These are phyloP conservation scores for Eutrema heterophyllum DNA, from an alignment of 345 rosid species.

Conservation along the genomic window DNA sequence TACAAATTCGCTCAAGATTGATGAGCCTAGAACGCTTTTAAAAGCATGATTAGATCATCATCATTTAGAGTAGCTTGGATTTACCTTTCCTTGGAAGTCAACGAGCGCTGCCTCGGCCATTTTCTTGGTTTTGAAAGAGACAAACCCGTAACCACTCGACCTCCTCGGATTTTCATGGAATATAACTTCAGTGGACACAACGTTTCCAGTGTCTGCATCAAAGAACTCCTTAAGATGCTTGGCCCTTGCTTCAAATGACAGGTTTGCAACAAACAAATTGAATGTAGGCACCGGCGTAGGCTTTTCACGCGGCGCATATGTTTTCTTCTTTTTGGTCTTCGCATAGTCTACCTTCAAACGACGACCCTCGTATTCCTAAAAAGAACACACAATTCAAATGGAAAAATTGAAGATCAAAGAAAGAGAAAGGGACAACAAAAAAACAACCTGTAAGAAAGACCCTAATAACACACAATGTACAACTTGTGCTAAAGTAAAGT, in stretches of 20 bases:
- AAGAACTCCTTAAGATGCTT: conserved; percentile 71
- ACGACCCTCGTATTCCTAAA: conserved; percentile 72
- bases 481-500: background rate
- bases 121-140: conserved; percentile 68
- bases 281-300: conserved; percentile 42
- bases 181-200: conserved; percentile 61
- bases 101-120: conserved; percentile 61
- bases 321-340: conserved; percentile 46
- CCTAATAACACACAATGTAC: background rate
- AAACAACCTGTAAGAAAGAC: conserved; percentile 9
- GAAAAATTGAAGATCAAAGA: background rate
- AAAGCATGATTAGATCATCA: background rate
- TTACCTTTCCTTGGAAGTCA: conserved; percentile 69
- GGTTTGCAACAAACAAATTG: conserved; percentile 66
- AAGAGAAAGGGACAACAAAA: background rate
- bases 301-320: conserved; percentile 36
- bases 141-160: conserved; percentile 81
- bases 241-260: conserved; percentile 59
- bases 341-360: conserved; percentile 56
- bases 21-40: background rate
- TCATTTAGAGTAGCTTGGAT: background rate
- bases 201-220: conserved; percentile 40
- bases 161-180: conserved; percentile 69
- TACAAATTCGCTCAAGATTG: background rate
- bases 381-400: background rate